Conservation (phyloP, 2,329 filamentous ascomycete species). For the Talaromyces sp. region DNA sequence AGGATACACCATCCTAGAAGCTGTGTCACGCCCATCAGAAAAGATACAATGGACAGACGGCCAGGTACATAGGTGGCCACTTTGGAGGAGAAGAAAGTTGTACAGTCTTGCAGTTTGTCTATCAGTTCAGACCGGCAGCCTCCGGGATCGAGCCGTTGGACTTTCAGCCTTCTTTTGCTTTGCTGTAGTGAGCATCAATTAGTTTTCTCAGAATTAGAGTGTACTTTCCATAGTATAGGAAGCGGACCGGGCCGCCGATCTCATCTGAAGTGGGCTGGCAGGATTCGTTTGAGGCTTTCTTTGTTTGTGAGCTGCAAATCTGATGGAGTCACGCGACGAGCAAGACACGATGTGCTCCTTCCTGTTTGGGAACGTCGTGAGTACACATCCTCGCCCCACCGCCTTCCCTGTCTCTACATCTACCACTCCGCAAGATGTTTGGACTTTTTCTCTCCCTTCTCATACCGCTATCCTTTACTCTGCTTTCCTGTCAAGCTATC, state of each 20-base stretch:
- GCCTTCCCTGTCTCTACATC: neutral
- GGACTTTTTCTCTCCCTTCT: neutral
- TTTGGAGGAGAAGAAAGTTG: neutral
- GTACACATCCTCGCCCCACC: neutral
- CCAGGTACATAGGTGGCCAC: neutral
- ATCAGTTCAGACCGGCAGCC: neutral
- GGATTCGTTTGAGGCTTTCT: neutral
- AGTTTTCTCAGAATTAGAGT: neutral
- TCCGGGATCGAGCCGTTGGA: neutral
- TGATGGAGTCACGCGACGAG: neutral
- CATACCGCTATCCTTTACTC: neutral
- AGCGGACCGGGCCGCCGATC: neutral
- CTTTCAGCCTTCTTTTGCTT: neutral
- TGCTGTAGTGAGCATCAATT: neutral
- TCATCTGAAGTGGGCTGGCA: neutral
- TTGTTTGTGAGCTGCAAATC: neutral
- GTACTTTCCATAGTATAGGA: neutral
- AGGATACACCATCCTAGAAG: neutral
- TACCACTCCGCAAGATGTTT: neutral
- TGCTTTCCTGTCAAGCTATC: neutral
- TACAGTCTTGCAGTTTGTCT: neutral
- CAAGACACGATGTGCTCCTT: neutral
- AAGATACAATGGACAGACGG: neutral
- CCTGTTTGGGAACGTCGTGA: neutral
- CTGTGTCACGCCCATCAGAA: neutral